A percentile compares a stretch with the other conserved stretches of the same genome.
Evolutionary conservation across 2,329 filamentous ascomycete genomes (phyloP).

Genomic region (Colletotrichum nymphaeae): DNA sequence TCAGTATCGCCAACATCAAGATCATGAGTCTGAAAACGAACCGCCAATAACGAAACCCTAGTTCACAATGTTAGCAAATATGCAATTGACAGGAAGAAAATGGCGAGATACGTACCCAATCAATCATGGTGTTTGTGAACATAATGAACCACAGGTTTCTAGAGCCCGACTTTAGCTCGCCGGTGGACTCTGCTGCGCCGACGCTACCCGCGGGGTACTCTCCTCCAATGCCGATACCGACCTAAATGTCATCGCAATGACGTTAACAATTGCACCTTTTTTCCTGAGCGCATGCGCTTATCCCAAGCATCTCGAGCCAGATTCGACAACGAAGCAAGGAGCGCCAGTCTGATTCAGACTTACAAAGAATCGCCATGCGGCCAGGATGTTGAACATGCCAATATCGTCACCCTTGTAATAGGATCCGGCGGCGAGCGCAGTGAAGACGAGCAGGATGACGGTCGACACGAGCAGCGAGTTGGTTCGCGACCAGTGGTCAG

Average conservation of each 20-base stretch:
- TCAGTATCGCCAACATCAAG: background rate
- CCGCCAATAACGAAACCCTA: slow-evolving; percentile 82
- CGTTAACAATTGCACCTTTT: background rate
- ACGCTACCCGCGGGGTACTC: slow-evolving; percentile 89
- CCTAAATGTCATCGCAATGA: slow-evolving; percentile 7
- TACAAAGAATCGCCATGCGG: slow-evolving; percentile 86
- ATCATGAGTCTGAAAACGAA: slow-evolving; percentile 47
- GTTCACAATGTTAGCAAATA: slow-evolving; percentile 39
- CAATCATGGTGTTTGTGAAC: slow-evolving; percentile 90
- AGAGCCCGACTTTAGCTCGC: slow-evolving; percentile 82
- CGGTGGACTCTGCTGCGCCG: slow-evolving; percentile 84
- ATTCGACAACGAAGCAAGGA: too few relatives aligned
- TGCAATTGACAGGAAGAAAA: slow-evolving; percentile 37
- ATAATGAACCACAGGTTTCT: slow-evolving; percentile 93
- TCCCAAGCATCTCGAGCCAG: background rate
- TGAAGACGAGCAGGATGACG: slow-evolving; percentile 85
- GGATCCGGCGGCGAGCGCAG: slow-evolving; percentile 79
- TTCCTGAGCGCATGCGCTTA: background rate
- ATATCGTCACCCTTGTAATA: slow-evolving; percentile 77
- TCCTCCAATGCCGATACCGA: slow-evolving; percentile 47
- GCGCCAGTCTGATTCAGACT: slow-evolving; percentile 46
- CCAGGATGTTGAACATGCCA: slow-evolving; percentile 80
- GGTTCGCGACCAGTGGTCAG: slow-evolving; percentile 87
- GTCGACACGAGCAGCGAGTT: slow-evolving; percentile 86
- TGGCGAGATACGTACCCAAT: slow-evolving; percentile 53